Evolutionary conservation across 345 rosid genomes (phyloP), one percentile per base, ranked within the genome.

Genomic region (Hibiscus mutabilis): DNA sequence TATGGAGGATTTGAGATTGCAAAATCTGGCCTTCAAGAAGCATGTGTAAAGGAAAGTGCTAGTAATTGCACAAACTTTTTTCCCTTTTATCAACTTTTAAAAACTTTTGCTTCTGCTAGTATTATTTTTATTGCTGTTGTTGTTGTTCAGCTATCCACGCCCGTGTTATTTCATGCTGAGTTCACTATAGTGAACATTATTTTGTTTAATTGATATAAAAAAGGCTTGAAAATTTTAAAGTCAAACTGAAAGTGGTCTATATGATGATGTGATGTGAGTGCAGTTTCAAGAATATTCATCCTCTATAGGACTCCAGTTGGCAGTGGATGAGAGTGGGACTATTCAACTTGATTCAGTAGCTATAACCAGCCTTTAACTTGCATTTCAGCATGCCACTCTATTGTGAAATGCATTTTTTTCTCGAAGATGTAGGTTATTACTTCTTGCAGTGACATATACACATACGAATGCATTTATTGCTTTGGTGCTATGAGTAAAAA

Each of bases 271-370:
- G 29, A 25, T 74, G 13, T 57, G 53, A 25, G 62, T 74, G 80
- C 84, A 82, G 88, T 81, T 82, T 77, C 76, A 79, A 70, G 73
- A 59, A 46, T 79, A 82, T 58, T 49, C 44, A 60, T 73, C 75
- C n/a, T 71, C 83, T 29, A 31, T 80, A 16, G 76, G 51, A 56
- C 31, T 6, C 14, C 25, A 67, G 60, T 47, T 80, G 61, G 68
- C 67, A 3, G 18, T 53, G 27, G 19, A 10, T 55, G 63, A 49
- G 63, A 33, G 7, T 55, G 63, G 72, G 21, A 55, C 47, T 11
- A 55, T 33, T 33, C 60, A 69, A 69, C 31, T 49, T 21, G 10
- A 24, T 59, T 42, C 9, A 19, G 42, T 22, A 60, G 33, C 52
- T 40, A 15, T 10, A 35, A 47, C 16, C 14, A 12, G 55, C 24